Base-by-base conservation (phyloP, 345 rosid genomes). In the Leavenworthia alabamica region DNA sequence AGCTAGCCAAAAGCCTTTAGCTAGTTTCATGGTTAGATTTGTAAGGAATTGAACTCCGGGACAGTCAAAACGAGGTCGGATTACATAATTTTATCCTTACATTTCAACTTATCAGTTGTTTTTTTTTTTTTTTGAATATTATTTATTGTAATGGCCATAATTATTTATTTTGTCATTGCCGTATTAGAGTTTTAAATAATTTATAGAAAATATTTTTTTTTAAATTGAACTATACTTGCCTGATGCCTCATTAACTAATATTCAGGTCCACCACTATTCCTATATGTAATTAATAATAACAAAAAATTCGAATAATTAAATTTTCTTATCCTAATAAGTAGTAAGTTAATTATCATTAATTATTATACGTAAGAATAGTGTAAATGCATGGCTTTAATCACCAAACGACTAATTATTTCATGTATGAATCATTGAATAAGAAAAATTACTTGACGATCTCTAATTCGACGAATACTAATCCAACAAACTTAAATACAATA, bases 311-410 rank as follows among this genome's bases (percentile, higher is more conserved):
- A 40, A 60, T 37, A 37, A 7, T 9, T 16, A 16, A 13, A 36
- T 31, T 42, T 28, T 58, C 39, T 29, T 16, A n/a, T 37, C 14
- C 6, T 37, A 46, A 59, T 40, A 57, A 40, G 58, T 50, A 20
- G 47, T 64, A 60, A 64, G 37, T 50, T 64, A 56, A 65, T 63
- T 56, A 56, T 71, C 53, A 51, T 62, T 47, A 63, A 49, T 64
- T 24, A 64, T 57, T 57, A 64, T 50, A 51, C 48, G 48, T 64
- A 64, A 64, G 56, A 58, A 59, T 4, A 50, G 24, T 50, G 19
- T 35, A 44, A 71, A n/a, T 77, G 76, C 77, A 69, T 72, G 72
- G 62, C 47, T 43, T 69, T 72, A 66, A 66, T 66, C 33, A 73
- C 67, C 75, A 65, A 72, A 73, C 69, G 55, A 51, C 40, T 59